Percentiles rank a stretch among this genome's conserved stretches.
Evolutionary conservation across 73 alveolate genomes (phyloP).

Genomic region (Paramecium tetraurelia): DNA sequence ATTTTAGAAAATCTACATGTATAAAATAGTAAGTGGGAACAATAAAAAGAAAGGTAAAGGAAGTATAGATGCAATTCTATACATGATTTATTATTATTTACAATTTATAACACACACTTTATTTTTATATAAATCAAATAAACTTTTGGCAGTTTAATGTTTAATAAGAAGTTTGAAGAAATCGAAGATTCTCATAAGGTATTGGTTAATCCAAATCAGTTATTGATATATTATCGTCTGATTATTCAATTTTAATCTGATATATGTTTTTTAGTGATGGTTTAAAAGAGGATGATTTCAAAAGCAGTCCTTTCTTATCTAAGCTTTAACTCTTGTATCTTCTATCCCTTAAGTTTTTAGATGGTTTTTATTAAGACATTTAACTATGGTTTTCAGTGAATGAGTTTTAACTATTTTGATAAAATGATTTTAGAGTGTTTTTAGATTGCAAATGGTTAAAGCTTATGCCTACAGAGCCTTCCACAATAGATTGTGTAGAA

Average conservation of each 20-base stretch:
- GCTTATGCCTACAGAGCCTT: not conserved
- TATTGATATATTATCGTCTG: not conserved
- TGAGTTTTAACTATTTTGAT: not conserved
- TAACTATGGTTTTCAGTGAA: not conserved
- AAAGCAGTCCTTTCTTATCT: not conserved
- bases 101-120: not conserved
- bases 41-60: too few relatives aligned
- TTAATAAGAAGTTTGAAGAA: not conserved
- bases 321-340: not conserved
- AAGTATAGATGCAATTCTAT: too few relatives aligned
- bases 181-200: not conserved
- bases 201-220: not conserved
- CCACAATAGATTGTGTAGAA: not conserved
- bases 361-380: not conserved
- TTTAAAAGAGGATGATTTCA: not conserved
- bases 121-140: not conserved
- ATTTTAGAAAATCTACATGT: too few relatives aligned
- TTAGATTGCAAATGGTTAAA: not conserved
- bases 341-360: not conserved
- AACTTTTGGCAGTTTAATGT: not conserved
- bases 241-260: not conserved
- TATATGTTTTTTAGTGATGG: not conserved
- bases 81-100: not conserved
- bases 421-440: constrained; percentile 15
- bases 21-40: too few relatives aligned